phyloP scores from a whole-genome alignment of 83 land plant species.

The Picea mariana region DNA sequence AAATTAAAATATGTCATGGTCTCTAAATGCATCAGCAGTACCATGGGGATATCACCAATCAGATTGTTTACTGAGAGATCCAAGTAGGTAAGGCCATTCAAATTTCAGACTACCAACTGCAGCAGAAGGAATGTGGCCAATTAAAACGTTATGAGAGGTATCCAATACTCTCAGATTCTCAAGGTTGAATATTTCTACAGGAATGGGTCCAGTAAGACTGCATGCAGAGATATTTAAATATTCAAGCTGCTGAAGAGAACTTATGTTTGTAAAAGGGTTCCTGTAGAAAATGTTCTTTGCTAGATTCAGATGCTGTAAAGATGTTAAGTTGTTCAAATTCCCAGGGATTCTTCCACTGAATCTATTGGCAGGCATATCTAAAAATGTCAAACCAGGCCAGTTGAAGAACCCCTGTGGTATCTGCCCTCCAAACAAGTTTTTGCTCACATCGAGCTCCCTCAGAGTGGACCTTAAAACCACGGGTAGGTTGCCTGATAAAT shows the following conservation, averaged over 20 bases:
- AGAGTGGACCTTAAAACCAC: neutral
- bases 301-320: conserved; percentile 59
- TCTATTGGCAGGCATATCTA: conserved; percentile 58
- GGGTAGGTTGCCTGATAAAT: too few relatives aligned
- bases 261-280: conserved; percentile 30
- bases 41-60: conserved; percentile 48
- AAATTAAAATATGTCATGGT: conserved; percentile 55
- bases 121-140: conserved; percentile 38
- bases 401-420: neutral
- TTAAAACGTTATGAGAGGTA: conserved; percentile 50
- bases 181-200: conserved; percentile 32
- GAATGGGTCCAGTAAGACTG: conserved; percentile 41
- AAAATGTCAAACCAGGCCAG: neutral
- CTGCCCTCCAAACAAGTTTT: conserved; percentile 1
- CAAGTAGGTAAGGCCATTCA: conserved; percentile 33
- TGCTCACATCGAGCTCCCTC: conserved; percentile 1
- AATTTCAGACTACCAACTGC: neutral
- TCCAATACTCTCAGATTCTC: conserved; percentile 42
- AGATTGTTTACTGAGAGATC: conserved; percentile 67
- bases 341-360: conserved; percentile 44
- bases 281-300: conserved; percentile 43
- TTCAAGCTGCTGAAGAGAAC: conserved; percentile 27
- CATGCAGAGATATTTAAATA: conserved; percentile 67
- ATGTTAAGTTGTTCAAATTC: conserved; percentile 19
- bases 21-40: conserved; percentile 25